A percentile compares a stretch with the other conserved stretches of the same genome.
Conservation (phyloP, 176 grass and related monocot species). For the Puya raimondii region DNA sequence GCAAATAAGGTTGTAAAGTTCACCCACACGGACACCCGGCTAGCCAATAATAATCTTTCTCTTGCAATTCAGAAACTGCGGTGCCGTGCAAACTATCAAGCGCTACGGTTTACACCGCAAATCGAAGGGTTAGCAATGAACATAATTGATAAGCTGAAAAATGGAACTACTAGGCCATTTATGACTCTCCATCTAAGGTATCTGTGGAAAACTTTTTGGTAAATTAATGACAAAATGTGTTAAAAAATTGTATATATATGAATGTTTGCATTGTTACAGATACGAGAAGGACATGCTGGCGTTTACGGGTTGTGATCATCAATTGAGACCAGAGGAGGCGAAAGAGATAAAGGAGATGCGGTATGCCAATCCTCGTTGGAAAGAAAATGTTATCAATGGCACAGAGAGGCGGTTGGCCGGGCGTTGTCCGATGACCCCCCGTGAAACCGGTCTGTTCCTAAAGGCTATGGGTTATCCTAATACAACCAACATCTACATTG, state of each 20-base stretch:
- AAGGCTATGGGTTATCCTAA: slow-evolving; percentile 32
- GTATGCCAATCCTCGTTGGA: slow-evolving; percentile 19
- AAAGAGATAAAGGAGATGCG: slow-evolving; percentile 14
- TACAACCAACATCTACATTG: slow-evolving; percentile 19
- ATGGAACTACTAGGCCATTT: neutral
- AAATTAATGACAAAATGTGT: neutral
- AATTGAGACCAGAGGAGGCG: slow-evolving; percentile 13
- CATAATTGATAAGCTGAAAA: slow-evolving; percentile 3
- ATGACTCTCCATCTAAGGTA: slow-evolving; percentile 23
- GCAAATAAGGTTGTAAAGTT: slow-evolving; percentile 5
- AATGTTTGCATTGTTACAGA: neutral
- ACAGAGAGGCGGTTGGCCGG: slow-evolving; percentile 15
- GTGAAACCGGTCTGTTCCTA: slow-evolving; percentile 17
- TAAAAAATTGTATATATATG: neutral
- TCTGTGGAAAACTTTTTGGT: neutral
- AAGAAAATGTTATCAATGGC: slow-evolving; percentile 22
- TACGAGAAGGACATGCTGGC: slow-evolving; percentile 40
- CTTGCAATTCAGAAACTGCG: slow-evolving; percentile 11
- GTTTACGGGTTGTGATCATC: slow-evolving; percentile 27
- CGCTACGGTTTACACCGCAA: slow-evolving; percentile 1
- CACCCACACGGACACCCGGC: slow-evolving; percentile 8
- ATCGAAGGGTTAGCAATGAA: slow-evolving; percentile 9
- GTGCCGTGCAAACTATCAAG: slow-evolving; percentile 18
- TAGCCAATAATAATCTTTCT: slow-evolving; percentile 17
- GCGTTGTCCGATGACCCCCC: slow-evolving; percentile 27